phyloP scores from a whole-genome alignment of 345 rosid species.

The Hibiscus mutabilis region DNA sequence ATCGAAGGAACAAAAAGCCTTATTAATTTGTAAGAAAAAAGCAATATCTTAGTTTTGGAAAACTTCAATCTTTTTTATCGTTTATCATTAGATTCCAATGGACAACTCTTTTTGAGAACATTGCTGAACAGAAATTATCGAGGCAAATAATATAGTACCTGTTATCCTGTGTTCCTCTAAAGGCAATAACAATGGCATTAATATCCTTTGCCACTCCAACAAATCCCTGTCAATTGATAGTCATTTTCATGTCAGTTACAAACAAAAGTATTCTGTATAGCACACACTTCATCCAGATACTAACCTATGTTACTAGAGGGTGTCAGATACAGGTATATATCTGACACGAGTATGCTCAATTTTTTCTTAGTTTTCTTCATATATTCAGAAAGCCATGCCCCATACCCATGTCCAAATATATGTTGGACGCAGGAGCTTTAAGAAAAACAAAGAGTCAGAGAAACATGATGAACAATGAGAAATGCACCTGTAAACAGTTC shows the following conservation, averaged over 20 bases:
- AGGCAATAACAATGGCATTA: constrained; percentile 59
- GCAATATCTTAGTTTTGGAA: background rate
- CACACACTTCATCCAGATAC: background rate
- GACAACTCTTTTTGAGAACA: background rate
- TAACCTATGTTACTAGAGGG: background rate
- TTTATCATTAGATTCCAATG: background rate
- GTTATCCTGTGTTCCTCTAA: constrained; percentile 70
- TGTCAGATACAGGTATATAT: background rate
- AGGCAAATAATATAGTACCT: constrained; percentile 28
- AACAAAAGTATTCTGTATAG: background rate
- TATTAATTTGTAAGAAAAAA: background rate
- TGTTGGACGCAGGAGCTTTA: background rate
- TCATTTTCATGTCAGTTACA: constrained; percentile 8
- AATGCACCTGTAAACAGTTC: constrained; percentile 73
- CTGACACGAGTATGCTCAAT: background rate
- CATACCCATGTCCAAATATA: background rate
- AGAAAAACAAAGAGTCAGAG: background rate
- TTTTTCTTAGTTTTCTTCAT: background rate
- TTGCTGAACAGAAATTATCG: constrained; percentile 3
- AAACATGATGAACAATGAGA: background rate
- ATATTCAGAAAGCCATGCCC: background rate
- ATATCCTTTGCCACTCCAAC: constrained; percentile 67
- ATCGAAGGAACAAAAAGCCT: background rate
- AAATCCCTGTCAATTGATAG: constrained; percentile 39
- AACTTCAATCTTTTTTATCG: background rate